Evolutionary conservation across 2,329 filamentous ascomycete genomes (phyloP).

Genomic region (Diaporthe ilicicola): DNA sequence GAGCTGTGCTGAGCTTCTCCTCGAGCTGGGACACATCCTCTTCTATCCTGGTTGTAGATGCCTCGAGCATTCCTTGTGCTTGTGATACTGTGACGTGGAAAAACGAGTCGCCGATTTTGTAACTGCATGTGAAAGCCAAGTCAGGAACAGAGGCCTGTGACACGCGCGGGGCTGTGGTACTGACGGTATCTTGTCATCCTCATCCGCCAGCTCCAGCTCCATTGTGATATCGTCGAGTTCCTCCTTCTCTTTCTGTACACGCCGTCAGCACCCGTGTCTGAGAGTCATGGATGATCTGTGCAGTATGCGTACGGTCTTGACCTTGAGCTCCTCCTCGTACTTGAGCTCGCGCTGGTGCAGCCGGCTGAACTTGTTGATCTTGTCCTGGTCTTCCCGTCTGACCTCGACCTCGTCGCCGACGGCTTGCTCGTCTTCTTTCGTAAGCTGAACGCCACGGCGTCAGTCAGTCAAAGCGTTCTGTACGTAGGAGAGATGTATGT

Average conservation of each 20-base stretch:
- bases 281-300: no score
- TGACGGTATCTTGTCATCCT: conserved; percentile 92
- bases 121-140: conserved; percentile 62
- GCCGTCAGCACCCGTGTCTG: conserved; percentile 31
- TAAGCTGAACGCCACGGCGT: conserved; percentile 68
- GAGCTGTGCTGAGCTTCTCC: conserved; percentile 76
- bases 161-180: conserved; percentile 42
- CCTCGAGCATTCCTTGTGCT: conserved; percentile 84
- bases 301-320: conserved; percentile 72
- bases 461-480: conserved; percentile 29
- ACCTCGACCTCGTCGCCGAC: conserved; percentile 88
- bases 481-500: fast-evolving
- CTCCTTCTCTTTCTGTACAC: conserved; percentile 91
- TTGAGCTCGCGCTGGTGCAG: conserved; percentile 85
- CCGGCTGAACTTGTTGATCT: conserved; percentile 97
- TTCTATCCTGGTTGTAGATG: conserved; percentile 77
- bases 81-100: conserved; percentile 85
- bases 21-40: conserved; percentile 79
- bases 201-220: conserved; percentile 93
- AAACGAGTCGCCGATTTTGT: conserved; percentile 97
- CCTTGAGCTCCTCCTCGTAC: conserved; percentile 81
- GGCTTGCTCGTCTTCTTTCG: conserved; percentile 88
- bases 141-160: neutral
- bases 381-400: conserved; percentile 95
- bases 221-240: conserved; percentile 92